phyloP scores from a whole-genome alignment of 2,329 filamentous ascomycete genomes.

The Penicillium sp. region DNA sequence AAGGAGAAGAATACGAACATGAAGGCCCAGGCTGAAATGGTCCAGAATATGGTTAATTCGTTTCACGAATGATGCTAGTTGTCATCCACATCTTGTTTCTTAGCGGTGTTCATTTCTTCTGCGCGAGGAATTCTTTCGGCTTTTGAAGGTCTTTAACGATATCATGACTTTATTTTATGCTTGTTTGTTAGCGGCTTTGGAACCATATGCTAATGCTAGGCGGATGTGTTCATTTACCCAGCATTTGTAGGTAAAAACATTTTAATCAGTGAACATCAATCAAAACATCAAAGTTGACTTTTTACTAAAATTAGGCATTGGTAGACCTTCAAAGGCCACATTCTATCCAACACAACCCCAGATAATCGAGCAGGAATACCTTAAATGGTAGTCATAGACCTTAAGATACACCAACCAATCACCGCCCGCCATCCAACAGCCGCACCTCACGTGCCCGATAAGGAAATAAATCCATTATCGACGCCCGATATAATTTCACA shows the following conservation, averaged over 20 bases:
- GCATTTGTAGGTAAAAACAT: neutral
- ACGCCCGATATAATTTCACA: constrained; percentile 7
- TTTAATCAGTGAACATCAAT: too few species aligned
- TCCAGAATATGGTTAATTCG: constrained; percentile 47
- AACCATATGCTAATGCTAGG: too few species aligned
- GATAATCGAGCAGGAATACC: neutral
- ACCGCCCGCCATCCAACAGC: neutral
- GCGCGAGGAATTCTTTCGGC: neutral
- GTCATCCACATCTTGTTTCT: neutral
- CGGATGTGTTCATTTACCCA: too few species aligned
- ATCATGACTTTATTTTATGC: neutral
- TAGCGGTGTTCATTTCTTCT: neutral
- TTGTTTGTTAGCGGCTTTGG: neutral
- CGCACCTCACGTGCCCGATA: constrained; percentile 26
- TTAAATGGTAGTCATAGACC: neutral
- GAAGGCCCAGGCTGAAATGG: constrained; percentile 57
- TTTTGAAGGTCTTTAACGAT: neutral
- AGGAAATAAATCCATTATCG: constrained; percentile 17
- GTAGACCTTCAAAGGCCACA: neutral
- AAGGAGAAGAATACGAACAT: constrained; percentile 63
- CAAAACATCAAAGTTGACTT: too few species aligned
- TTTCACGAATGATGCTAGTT: neutral
- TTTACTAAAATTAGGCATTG: too few species aligned
- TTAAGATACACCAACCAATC: neutral
- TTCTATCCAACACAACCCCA: neutral